phyloP scores from a whole-genome alignment of 495 filamentous ascomycete genomes.

The Aspergillus hancockii region DNA sequence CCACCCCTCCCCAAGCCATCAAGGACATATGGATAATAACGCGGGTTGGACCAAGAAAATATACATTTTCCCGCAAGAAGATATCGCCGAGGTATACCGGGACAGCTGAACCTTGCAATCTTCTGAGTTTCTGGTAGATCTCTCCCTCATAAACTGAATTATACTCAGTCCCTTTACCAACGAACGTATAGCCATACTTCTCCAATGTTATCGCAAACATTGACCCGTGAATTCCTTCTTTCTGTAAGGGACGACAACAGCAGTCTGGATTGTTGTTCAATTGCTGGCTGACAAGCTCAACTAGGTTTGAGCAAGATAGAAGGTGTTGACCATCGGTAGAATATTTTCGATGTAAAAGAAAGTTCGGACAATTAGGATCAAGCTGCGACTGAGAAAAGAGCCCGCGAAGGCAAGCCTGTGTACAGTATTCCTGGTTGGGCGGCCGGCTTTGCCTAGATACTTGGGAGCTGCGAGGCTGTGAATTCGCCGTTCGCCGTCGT shows the following conservation, averaged over 20 bases:
- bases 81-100: conserved; percentile 15
- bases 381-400: too few relatives aligned
- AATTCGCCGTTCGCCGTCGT: too few relatives aligned
- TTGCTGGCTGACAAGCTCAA: conserved; percentile 3
- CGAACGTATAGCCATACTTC: conserved; percentile 9
- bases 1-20: conserved; percentile 12
- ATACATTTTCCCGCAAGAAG: conserved; percentile 7
- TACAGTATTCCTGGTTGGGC: too few relatives aligned
- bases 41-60: conserved; percentile 1
- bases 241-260: conserved; percentile 7
- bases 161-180: conserved; percentile 15
- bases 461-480: too few relatives aligned
- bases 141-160: background rate
- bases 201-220: conserved; percentile 7
- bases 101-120: conserved; percentile 7
- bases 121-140: conserved; percentile 5
- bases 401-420: too few relatives aligned
- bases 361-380: too few relatives aligned
- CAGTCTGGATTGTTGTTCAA: conserved; percentile 8
- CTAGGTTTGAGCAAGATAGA: background rate
- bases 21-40: conserved; percentile 13
- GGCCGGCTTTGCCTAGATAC: too few relatives aligned
- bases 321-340: too few relatives aligned
- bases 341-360: too few relatives aligned
- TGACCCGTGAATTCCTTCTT: conserved; percentile 7